phyloP scores from a whole-genome alignment of 1,139 yeast genomes.

The Nakaseomyces nivariensis region DNA sequence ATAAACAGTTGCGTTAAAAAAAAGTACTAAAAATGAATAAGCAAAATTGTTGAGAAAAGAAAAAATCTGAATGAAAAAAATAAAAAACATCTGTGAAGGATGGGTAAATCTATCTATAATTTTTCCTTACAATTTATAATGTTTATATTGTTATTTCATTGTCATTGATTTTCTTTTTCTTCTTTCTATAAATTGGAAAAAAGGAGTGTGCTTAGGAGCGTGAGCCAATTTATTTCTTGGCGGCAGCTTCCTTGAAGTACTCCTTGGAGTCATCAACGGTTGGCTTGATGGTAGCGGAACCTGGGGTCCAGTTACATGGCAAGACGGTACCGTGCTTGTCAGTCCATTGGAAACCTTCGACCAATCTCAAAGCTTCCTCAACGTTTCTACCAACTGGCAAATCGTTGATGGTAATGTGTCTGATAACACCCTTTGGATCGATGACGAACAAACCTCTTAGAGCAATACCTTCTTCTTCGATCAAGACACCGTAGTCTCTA shows the following conservation, averaged over 20 bases:
- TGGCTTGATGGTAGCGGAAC: slow-evolving; percentile 89
- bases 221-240: neutral
- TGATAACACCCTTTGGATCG: slow-evolving; percentile 87
- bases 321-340: slow-evolving; percentile 97
- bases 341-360: slow-evolving; percentile 98
- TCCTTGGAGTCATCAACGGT: slow-evolving; percentile 64
- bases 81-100: no score
- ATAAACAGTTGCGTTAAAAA: no score
- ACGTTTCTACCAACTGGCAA: slow-evolving; percentile 98
- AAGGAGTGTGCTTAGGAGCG: neutral
- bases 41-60: no score
- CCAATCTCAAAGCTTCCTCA: slow-evolving; percentile 92
- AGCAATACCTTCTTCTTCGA: slow-evolving; percentile 93
- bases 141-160: no score
- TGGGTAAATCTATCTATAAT: no score
- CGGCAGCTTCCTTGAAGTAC: slow-evolving; percentile 23
- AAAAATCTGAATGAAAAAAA: no score
- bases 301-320: slow-evolving; percentile 99
- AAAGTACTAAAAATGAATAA: no score
- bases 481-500: slow-evolving; percentile 91
- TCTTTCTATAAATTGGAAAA: neutral
- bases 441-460: slow-evolving; percentile 96
- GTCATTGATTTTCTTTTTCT: neutral
- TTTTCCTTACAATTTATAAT: no score
- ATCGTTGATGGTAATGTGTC: slow-evolving; percentile 96